These are phyloP conservation scores for Beta lomatogona DNA, from an alignment of 179 eudicot genomes.

Conservation along the genomic window DNA sequence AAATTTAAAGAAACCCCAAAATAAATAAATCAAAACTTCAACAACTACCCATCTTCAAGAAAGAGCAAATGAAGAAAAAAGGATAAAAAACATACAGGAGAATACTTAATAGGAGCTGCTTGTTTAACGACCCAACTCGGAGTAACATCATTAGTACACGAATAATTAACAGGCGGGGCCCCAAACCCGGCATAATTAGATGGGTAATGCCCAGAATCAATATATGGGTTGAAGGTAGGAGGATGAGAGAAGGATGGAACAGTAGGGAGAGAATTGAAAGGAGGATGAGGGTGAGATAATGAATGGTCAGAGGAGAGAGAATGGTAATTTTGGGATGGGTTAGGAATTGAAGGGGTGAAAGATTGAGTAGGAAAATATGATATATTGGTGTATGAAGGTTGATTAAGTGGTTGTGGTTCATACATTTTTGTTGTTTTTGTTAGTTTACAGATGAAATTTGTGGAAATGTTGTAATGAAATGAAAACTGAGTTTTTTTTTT, in stretches of 20 bases:
- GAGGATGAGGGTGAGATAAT: not conserved
- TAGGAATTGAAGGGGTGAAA: conserved; percentile 1
- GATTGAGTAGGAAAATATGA: conserved; percentile 3
- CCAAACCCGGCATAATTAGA: conserved; percentile 9
- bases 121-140: conserved; percentile 28
- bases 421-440: conserved; percentile 5
- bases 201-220: conserved; percentile 16
- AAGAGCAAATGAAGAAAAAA: not conserved
- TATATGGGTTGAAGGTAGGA: conserved; percentile 1
- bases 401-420: conserved; percentile 6
- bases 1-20: not conserved
- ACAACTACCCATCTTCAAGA: not conserved
- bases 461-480: not conserved
- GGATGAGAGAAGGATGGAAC: not conserved
- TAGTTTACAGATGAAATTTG: not conserved
- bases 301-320: conserved; percentile 14
- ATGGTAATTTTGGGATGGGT: not conserved
- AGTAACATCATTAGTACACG: conserved; percentile 23
- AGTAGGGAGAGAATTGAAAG: not conserved
- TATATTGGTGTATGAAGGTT: not conserved
- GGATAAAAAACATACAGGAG: conserved; percentile 23
- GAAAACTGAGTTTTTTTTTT: not conserved
- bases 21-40: not conserved
- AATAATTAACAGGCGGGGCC: conserved; percentile 14
- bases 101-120: conserved; percentile 27